Conservation (phyloP, 768 basidiomycete species). For the Psilocybe azurescens region DNA sequence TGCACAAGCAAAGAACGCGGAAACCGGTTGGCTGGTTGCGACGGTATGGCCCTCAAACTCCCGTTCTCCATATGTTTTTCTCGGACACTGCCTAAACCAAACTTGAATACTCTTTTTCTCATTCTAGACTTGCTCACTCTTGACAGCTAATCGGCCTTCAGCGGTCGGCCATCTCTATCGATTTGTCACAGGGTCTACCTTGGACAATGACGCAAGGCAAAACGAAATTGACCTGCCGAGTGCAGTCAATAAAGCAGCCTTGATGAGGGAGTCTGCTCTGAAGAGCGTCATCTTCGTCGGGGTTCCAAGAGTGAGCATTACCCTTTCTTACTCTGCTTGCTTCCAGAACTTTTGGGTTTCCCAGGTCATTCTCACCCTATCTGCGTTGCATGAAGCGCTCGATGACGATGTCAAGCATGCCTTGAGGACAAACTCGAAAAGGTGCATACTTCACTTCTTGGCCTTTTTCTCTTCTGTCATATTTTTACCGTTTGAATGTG, state of each 20-base stretch:
- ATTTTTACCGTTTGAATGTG: background rate
- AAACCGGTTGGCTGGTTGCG: slow-evolving; percentile 83
- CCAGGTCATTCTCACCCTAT: slow-evolving; percentile 84
- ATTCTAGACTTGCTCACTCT: slow-evolving; percentile 78
- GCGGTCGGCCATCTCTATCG: slow-evolving; percentile 82
- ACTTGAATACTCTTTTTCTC: slow-evolving; percentile 15
- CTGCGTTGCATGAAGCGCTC: slow-evolving; percentile 74
- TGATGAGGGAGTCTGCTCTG: slow-evolving; percentile 89
- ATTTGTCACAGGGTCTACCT: slow-evolving; percentile 63
- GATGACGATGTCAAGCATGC: slow-evolving; percentile 82
- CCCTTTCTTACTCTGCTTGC: background rate
- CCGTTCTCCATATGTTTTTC: slow-evolving; percentile 8
- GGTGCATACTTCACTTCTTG: slow-evolving; percentile 44
- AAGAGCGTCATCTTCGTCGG: slow-evolving; percentile 92
- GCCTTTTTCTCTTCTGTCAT: slow-evolving; percentile 6
- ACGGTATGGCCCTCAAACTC: slow-evolving; percentile 50
- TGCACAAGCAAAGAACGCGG: slow-evolving; percentile 66
- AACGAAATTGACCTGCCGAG: slow-evolving; percentile 51
- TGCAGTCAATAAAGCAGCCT: slow-evolving; percentile 74
- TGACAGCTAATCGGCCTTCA: slow-evolving; percentile 83
- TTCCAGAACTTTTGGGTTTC: slow-evolving; percentile 17
- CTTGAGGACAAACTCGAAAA: slow-evolving; percentile 68
- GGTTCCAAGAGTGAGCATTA: slow-evolving; percentile 71
- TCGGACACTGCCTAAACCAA: slow-evolving; percentile 10
- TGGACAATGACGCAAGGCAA: slow-evolving; percentile 39